Conservation (phyloP, 2,329 filamentous ascomycete species). For the Pseudocercospora musae region DNA sequence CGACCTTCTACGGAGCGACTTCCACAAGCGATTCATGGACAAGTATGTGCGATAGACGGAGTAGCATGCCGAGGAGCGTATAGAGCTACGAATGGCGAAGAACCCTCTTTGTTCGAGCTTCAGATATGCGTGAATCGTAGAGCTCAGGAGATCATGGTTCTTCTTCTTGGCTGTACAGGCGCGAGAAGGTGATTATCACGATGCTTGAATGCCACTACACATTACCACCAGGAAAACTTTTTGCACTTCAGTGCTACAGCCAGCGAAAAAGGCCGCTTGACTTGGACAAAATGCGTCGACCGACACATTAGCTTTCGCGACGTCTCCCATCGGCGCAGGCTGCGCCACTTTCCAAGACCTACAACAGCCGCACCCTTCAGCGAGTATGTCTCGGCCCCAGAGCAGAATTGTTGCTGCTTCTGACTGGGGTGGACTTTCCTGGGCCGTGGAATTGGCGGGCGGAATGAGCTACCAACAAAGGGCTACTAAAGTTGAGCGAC, state of each 20-base stretch:
- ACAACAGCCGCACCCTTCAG: neutral
- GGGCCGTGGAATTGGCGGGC: neutral
- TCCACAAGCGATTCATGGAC: conserved; percentile 94
- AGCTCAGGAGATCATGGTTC: neutral
- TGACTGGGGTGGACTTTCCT: neutral
- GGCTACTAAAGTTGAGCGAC: neutral
- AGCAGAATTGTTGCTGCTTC: neutral
- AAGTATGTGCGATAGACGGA: conserved; percentile 37
- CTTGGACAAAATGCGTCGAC: neutral
- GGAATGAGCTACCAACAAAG: neutral
- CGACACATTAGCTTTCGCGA: neutral
- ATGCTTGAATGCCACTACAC: neutral
- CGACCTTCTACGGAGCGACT: conserved; percentile 88
- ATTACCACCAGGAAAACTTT: neutral
- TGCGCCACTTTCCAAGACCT: neutral
- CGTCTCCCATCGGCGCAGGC: neutral
- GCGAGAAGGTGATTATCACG: neutral
- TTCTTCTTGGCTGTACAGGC: neutral
- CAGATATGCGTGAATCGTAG: too few relatives aligned
- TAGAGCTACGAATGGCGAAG: too few relatives aligned
- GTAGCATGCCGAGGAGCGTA: neutral
- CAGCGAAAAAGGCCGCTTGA: neutral
- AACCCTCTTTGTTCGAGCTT: too few relatives aligned
- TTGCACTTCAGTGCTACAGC: neutral
- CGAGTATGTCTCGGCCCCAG: neutral